These are phyloP conservation scores for Alternaria sp. DNA, from an alignment of 2,329 filamentous ascomycete genomes.

Conservation along the genomic window DNA sequence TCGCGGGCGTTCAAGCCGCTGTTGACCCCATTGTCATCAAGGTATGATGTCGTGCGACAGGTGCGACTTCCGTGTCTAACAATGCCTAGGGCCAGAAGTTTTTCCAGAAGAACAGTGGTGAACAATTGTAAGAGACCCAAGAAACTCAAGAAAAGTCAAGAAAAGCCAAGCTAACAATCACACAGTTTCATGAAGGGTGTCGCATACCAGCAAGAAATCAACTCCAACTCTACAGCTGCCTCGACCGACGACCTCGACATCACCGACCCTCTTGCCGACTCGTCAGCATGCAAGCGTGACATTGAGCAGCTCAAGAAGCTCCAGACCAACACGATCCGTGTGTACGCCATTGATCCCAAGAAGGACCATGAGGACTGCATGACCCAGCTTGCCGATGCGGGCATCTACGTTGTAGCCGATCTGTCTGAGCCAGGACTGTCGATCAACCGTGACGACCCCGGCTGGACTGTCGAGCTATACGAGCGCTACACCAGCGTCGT, in stretches of 20 bases:
- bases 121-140: slow-evolving; percentile 60
- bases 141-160: not conserved
- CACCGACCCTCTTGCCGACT: slow-evolving; percentile 81
- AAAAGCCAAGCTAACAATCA: slow-evolving; percentile 21
- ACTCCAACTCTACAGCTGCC: slow-evolving; percentile 59
- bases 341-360: slow-evolving; percentile 87
- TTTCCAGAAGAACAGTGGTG: slow-evolving; percentile 84
- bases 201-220: slow-evolving; percentile 86
- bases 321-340: slow-evolving; percentile 85
- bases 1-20: slow-evolving; percentile 60
- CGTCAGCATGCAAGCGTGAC: slow-evolving; percentile 77
- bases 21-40: slow-evolving; percentile 73
- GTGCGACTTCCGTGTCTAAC: slow-evolving; percentile 12
- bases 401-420: slow-evolving; percentile 96
- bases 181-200: slow-evolving; percentile 83
- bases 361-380: slow-evolving; percentile 84
- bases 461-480: slow-evolving; percentile 81
- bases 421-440: slow-evolving; percentile 80
- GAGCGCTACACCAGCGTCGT: slow-evolving; percentile 83
- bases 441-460: slow-evolving; percentile 80
- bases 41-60: slow-evolving; percentile 51
- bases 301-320: slow-evolving; percentile 80
- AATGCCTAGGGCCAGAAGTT: slow-evolving; percentile 74
- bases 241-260: slow-evolving; percentile 61
- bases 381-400: slow-evolving; percentile 77